phyloP scores from a whole-genome alignment of 2,329 filamentous ascomycete species.

The Ilyonectria destructans region DNA sequence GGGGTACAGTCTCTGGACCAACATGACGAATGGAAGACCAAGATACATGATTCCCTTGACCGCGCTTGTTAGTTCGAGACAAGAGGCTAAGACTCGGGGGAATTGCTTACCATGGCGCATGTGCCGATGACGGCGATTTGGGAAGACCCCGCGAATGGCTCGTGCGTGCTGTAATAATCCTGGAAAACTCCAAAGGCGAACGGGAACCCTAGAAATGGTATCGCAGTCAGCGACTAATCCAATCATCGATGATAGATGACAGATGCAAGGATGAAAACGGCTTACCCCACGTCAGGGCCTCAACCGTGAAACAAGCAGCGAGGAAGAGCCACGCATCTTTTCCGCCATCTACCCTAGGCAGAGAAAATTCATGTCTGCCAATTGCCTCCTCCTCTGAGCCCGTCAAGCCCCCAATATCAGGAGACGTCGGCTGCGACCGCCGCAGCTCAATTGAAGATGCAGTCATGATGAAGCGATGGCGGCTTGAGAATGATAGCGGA shows the following conservation, averaged over 20 bases:
- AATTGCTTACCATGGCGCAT: constrained; percentile 67
- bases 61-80: constrained; percentile 2
- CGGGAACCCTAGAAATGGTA: constrained; percentile 69
- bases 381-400: neutral
- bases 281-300: constrained; percentile 55
- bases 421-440: neutral
- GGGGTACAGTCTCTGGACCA: constrained; percentile 61
- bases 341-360: constrained; percentile 52
- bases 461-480: constrained; percentile 3
- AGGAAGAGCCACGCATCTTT: constrained; percentile 56
- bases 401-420: neutral
- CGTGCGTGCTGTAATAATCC: constrained; percentile 75
- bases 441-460: constrained; percentile 22
- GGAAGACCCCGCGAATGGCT: constrained; percentile 69
- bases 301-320: constrained; percentile 51
- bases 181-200: constrained; percentile 82
- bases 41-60: constrained; percentile 71
- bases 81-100: neutral
- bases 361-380: constrained; percentile 29
- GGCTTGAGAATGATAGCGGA: neutral
- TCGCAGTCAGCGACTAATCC: neutral
- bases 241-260: neutral
- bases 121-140: constrained; percentile 77
- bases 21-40: constrained; percentile 65
- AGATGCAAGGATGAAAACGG: neutral